Conservation (phyloP, 257 asterid genomes). For the Przewalskia tangutica region DNA sequence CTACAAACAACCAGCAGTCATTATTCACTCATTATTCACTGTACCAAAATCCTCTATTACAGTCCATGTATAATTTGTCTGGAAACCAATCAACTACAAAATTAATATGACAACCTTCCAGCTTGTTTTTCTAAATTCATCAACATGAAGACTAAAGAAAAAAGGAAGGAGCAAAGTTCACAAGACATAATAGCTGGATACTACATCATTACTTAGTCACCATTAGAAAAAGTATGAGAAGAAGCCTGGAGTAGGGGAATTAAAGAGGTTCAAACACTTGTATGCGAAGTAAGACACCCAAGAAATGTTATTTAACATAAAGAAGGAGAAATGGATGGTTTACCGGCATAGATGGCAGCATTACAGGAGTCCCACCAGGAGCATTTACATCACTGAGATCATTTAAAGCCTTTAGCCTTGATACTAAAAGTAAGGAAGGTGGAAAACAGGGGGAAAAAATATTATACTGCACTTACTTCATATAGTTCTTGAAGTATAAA, state of each 20-base stretch:
- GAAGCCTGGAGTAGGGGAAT: not conserved
- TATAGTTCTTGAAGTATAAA: conserved; percentile 78
- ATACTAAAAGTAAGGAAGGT: not conserved
- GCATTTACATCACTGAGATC: conserved; percentile 81
- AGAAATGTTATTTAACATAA: not conserved
- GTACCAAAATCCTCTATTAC: not conserved
- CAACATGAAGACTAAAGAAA: not conserved
- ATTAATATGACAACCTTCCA: not conserved
- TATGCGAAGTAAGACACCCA: not conserved
- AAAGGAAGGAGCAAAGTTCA: not conserved
- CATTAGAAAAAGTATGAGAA: not conserved
- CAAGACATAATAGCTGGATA: not conserved
- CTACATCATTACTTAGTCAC: not conserved
- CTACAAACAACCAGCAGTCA: not conserved
- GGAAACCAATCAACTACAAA: not conserved
- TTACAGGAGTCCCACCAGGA: conserved; percentile 89
- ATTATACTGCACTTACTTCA: conserved; percentile 55
- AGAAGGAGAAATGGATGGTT: conserved; percentile 1
- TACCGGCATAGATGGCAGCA: conserved; percentile 84
- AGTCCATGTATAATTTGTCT: not conserved
- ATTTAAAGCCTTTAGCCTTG: conserved; percentile 12
- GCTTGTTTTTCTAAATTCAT: not conserved
- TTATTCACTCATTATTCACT: not conserved
- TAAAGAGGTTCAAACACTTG: not conserved
- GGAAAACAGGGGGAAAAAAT: not conserved